Evolutionary conservation across 768 basidiomycete genomes (phyloP).

Genomic region (Leucocoprinus birnbaumii): DNA sequence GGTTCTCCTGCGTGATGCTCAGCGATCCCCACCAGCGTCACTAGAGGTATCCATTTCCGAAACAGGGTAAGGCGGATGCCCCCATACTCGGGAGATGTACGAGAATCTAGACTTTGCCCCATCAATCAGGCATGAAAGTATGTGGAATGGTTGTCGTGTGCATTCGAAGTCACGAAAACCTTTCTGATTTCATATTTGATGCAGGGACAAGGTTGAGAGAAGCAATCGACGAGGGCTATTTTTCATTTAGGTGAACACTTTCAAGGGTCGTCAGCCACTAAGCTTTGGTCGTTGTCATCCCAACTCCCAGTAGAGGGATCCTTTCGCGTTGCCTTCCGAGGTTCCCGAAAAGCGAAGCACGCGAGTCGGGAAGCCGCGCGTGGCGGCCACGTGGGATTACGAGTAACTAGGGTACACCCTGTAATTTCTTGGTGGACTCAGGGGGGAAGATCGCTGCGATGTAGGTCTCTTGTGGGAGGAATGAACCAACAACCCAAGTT

Average conservation of each 20-base stretch:
- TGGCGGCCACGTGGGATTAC: constrained; percentile 35
- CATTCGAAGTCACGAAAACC: neutral
- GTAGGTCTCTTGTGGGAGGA: constrained; percentile 4
- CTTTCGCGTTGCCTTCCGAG: constrained; percentile 20
- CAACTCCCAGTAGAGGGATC: neutral
- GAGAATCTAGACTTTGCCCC: neutral
- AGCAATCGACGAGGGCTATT: neutral
- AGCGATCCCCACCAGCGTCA: no score
- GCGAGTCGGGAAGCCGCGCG: constrained; percentile 22
- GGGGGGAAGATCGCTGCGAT: neutral
- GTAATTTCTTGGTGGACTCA: neutral
- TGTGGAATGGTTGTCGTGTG: neutral
- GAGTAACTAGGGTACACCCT: neutral
- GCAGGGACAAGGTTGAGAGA: neutral
- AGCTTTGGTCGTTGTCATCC: constrained; percentile 11
- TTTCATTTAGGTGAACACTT: neutral
- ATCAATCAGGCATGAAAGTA: neutral
- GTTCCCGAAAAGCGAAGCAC: constrained; percentile 16
- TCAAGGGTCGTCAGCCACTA: neutral
- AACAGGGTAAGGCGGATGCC: no score
- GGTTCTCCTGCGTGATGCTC: no score
- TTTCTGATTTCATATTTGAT: neutral
- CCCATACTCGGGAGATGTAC: no score
- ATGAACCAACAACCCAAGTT: neutral
- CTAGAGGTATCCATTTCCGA: no score